Conservation (phyloP, 2,329 filamentous ascomycete genomes). For the Aspergillus proliferans region DNA sequence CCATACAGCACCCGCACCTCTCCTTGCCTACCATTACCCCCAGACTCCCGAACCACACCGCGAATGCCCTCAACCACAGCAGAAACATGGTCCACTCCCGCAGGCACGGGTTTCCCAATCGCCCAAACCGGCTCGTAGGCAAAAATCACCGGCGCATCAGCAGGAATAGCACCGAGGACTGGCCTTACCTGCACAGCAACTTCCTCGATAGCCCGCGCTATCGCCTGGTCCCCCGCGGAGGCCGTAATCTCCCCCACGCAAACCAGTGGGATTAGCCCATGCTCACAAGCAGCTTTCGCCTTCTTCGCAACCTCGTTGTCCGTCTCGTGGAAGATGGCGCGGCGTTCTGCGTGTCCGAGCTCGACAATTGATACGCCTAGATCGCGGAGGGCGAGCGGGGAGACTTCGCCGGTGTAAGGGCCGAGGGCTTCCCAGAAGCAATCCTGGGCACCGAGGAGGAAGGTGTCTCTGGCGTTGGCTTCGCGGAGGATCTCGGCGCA, state of each 20-base stretch:
- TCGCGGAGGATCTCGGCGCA: constrained; percentile 35
- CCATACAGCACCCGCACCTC: constrained; percentile 70
- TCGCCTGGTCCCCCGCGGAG: constrained; percentile 37
- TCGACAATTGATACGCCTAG: constrained; percentile 68
- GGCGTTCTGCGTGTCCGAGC: constrained; percentile 73
- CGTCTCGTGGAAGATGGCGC: constrained; percentile 67
- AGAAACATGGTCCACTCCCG: constrained; percentile 65
- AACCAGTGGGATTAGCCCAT: constrained; percentile 69
- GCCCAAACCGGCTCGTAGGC: constrained; percentile 90
- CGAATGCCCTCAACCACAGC: constrained; percentile 62
- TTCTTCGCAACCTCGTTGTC: constrained; percentile 63
- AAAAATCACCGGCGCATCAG: constrained; percentile 63
- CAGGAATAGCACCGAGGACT: constrained; percentile 56
- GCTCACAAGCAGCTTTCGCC: constrained; percentile 59
- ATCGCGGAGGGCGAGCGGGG: constrained; percentile 59
- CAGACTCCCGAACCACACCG: constrained; percentile 46
- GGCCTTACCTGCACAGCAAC: constrained; percentile 60
- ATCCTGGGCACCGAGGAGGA: constrained; percentile 71
- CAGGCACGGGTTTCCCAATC: constrained; percentile 69
- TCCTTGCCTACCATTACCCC: constrained; percentile 31
- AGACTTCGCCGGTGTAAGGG: constrained; percentile 72
- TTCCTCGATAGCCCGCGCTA: constrained; percentile 58
- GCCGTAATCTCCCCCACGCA: constrained; percentile 68
- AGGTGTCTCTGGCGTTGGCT: constrained; percentile 32
- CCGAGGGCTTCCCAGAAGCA: constrained; percentile 64